phyloP scores from a whole-genome alignment of 1,284 basidiomycete genomes.

The Exobasidium rhododendri region DNA sequence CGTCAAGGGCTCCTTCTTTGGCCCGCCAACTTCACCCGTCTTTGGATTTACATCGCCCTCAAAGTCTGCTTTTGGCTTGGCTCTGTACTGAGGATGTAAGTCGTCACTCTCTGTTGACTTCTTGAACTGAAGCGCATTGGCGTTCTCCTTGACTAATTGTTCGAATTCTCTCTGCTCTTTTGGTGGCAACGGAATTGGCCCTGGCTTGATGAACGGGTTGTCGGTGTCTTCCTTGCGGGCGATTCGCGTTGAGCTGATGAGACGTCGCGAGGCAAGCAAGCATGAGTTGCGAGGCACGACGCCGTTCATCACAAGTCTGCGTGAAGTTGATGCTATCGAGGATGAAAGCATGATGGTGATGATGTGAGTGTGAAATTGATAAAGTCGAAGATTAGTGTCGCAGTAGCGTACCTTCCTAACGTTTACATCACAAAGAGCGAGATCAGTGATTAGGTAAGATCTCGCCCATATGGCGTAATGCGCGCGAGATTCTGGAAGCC shows the following conservation, averaged over 20 bases:
- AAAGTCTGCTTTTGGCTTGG: conserved; percentile 57
- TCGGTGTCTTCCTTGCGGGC: background rate
- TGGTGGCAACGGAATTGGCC: conserved; percentile 54
- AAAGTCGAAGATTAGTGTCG: too few species aligned
- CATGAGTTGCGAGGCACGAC: background rate
- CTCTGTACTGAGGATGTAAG: conserved; percentile 55
- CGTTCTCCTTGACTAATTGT: conserved; percentile 49
- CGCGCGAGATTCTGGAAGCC: too few species aligned
- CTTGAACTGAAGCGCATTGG: conserved; percentile 26
- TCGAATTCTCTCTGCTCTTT: conserved; percentile 57
- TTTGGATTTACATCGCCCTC: conserved; percentile 61
- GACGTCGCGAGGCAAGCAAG: background rate
- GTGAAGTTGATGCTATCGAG: background rate
- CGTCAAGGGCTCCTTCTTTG: conserved; percentile 61
- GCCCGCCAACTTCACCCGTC: conserved; percentile 62
- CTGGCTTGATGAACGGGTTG: conserved; percentile 45
- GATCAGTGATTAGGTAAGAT: too few species aligned
- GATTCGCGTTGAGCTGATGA: background rate
- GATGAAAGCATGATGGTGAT: background rate
- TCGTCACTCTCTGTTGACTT: conserved; percentile 1
- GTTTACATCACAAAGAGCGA: too few species aligned
- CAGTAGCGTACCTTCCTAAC: too few species aligned
- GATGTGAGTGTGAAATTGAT: too few species aligned
- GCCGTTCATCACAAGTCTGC: background rate
- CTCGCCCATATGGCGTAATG: too few species aligned